Evolutionary conservation across 148 eudicot genomes (phyloP), one percentile per base, ranked within the genome.

Genomic region (Diospyros lotus): DNA sequence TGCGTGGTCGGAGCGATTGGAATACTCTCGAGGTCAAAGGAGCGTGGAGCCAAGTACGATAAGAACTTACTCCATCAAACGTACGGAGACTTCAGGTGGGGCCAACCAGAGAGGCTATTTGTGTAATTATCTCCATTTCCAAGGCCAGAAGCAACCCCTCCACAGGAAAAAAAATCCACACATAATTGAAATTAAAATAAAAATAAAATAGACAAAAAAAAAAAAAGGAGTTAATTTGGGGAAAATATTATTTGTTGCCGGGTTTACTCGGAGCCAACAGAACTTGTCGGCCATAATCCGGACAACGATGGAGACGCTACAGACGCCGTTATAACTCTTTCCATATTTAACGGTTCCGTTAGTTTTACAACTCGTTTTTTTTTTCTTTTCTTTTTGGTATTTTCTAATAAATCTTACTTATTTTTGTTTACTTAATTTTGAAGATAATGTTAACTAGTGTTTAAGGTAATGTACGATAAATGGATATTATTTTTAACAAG

Each of bases 251-350:
- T 43, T 43, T 4, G 61, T 56, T 69, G 75, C 71, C 75, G 70
- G 80, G 80, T 17, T 71, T 55, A 71, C 75, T 72, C 75, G 64
- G 75, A 70, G 82, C 78, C 78, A 70, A 75, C 59, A 69, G 17
- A 65, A 58, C 71, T 48, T 75, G 82, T 78, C 75, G 66, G 77
- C 82, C 78, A 64, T 61, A 70, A 71, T 75, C 78, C 71, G 39
- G 78, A 75, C 82, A 70, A 18, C 45, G 75, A 68, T 41, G 61
- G 73, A 66, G 78, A 76, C 78, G 73, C 48, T 58, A 58, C 6
- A 11, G 18, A 12, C 39, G 44, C 9, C 64, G 63, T 71, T 42
- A 42, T 64, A 64, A 64, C 75, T 64, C 44, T 43, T 53, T 28
- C 51, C 39, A 59, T 48, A 2, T 6, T 13, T 18, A 40, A 73